Conservation (phyloP, 2,329 filamentous ascomycete species). For the Daldinia sp. region DNA sequence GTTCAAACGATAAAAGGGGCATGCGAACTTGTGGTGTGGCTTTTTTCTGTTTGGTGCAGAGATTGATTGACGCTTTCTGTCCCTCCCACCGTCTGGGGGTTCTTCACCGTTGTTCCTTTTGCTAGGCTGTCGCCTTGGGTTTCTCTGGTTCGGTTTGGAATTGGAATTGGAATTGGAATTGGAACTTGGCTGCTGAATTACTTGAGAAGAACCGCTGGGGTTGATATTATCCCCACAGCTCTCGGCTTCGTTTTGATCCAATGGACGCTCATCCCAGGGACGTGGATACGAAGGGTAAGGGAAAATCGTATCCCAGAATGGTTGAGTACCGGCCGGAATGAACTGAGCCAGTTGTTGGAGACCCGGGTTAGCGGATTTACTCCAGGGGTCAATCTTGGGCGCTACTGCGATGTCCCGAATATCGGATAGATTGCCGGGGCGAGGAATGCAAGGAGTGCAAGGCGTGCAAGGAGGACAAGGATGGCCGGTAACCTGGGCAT, state of each 20-base stretch:
- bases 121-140: not conserved
- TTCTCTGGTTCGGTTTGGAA: not conserved
- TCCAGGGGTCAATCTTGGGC: not conserved
- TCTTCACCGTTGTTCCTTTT: not conserved
- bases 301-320: not conserved
- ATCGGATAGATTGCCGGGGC: not conserved
- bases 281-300: not conserved
- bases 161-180: not conserved
- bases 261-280: not conserved
- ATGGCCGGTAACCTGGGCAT: not conserved
- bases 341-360: not conserved
- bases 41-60: not conserved
- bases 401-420: not conserved
- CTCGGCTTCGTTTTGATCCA: not conserved
- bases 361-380: not conserved
- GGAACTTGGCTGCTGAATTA: not conserved
- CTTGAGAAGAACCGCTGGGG: not conserved
- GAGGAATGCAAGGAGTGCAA: not conserved
- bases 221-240: not conserved
- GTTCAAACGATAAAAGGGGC: constrained; percentile 1
- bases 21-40: not conserved
- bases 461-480: not conserved
- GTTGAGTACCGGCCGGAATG: not conserved
- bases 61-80: not conserved
- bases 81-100: not conserved